Evolutionary conservation across 176 grass and related monocot species (phyloP), one percentile per base, ranked within the genome.

Genomic region (Guadua angustifolia): DNA sequence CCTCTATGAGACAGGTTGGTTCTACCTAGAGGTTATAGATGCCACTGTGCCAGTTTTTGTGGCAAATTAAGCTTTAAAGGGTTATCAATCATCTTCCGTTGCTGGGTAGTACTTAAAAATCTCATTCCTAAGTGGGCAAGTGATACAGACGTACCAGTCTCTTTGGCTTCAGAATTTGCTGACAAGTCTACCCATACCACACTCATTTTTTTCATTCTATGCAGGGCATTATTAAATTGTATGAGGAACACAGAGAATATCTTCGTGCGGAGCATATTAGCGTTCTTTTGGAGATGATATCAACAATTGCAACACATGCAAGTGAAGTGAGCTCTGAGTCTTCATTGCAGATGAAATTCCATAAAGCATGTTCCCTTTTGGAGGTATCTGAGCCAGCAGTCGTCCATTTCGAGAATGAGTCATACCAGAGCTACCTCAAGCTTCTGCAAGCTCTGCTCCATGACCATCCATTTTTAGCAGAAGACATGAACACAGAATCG

Each of bases 371-470:
- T 82, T 89, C 85, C 68, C 86, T 99, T 74, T 69, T 99, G 84
- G 96, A 99, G 88, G 91, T 88, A 81, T 91, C 96, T 78, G 96
- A 95, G 66, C 96, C 93, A 60, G 89, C 96, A 46, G 63, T 87
- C 79, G 82, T 99, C 59, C 96, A 99, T 86, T 99, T 99, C 43
- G 93, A 99, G 81, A 99, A 99, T 2, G 93, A 95, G 50, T 90
- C 93, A 29, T 92, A 94, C 75, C 91, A 90, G 58, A 95, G 77
- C 76, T 92, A 92, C 78, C 86, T 99, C 18, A 95, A 90, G 85
- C 82, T 99, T 80, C 89, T 95, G 71, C 93, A 92, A 89, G 84
- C 45, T 70, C 55, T 95, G 67, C 89, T 89, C 63, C 51, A 81
- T 79, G 86, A 93, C 36, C 57, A 94, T 73, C 73, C 83, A 62